These are phyloP conservation scores for Trichosporon sp. DNA, from an alignment of 1,284 basidiomycete species.

Conservation along the genomic window DNA sequence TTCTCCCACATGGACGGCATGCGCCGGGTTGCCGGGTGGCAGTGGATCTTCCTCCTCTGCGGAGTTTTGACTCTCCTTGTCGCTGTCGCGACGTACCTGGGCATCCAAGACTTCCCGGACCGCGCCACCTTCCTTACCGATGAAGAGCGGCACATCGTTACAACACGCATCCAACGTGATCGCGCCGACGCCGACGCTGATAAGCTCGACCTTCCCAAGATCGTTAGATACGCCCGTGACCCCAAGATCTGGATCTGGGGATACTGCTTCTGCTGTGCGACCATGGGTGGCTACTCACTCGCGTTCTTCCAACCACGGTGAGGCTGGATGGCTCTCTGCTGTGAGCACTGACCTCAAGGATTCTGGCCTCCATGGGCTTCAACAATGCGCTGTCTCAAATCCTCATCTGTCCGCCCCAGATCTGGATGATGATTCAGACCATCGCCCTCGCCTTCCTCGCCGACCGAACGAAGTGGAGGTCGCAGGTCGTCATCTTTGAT, in stretches of 20 bases:
- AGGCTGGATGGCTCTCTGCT: too few species aligned
- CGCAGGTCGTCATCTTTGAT: conserved; percentile 8
- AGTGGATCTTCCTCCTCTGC: conserved; percentile 10
- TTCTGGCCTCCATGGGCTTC: conserved; percentile 49
- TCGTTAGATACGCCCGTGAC: conserved; percentile 42
- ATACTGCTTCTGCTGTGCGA: conserved; percentile 43
- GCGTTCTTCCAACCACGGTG: conserved; percentile 47
- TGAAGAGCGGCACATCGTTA: conserved; percentile 46
- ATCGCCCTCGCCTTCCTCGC: conserved; percentile 42
- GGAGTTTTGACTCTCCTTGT: conserved; percentile 25
- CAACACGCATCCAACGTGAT: conserved; percentile 50
- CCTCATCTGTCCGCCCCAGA: conserved; percentile 50
- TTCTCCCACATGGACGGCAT: conserved; percentile 12
- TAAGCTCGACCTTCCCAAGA: conserved; percentile 42
- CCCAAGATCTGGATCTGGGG: conserved; percentile 52
- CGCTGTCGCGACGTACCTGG: conserved; percentile 31
- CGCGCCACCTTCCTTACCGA: conserved; percentile 50
- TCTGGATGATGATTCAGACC: conserved; percentile 42
- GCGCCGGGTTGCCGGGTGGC: conserved; percentile 5
- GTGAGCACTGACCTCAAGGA: conserved; percentile 20
- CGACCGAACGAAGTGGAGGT: conserved; percentile 33
- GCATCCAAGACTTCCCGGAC: conserved; percentile 51
- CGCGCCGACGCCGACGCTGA: conserved; percentile 51
- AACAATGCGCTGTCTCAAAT: conserved; percentile 34
- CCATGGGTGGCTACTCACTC: conserved; percentile 23